phyloP scores from a whole-genome alignment of 139 green algal species.

The Chlamydomonas sphaeroides region DNA sequence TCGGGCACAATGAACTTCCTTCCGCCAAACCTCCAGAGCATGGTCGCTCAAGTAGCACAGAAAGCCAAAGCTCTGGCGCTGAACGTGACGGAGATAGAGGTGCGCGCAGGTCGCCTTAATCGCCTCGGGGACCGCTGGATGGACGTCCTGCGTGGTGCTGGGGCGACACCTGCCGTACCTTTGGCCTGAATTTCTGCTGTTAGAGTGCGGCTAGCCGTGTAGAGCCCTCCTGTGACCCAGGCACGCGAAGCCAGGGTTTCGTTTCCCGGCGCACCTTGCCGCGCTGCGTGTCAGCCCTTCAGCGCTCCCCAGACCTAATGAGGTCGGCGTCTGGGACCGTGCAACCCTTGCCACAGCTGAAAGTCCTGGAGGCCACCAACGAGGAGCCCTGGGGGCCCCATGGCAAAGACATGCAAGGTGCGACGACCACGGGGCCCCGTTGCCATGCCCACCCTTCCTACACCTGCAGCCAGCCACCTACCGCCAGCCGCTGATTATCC shows the following conservation, averaged over 20 bases:
- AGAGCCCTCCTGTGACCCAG: background rate
- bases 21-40: background rate
- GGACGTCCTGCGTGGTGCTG: no score
- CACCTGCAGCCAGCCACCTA: no score
- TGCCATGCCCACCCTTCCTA: no score
- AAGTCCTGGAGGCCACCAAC: conserved; percentile 85
- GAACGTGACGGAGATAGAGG: conserved; percentile 65
- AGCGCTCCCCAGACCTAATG: no score
- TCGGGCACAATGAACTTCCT: background rate
- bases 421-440: no score
- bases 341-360: no score
- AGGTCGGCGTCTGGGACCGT: no score
- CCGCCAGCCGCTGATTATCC: no score
- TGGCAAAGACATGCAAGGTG: conserved; percentile 80
- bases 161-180: no score
- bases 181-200: background rate
- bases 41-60: conserved; percentile 2
- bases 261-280: background rate
- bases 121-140: no score
- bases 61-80: conserved; percentile 61
- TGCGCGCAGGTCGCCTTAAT: background rate
- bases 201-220: no score
- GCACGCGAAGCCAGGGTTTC: background rate
- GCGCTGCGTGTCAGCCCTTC: background rate
- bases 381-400: conserved; percentile 91